These are phyloP conservation scores for Mycena haematopus DNA, from an alignment of 768 basidiomycete species.

Conservation along the genomic window DNA sequence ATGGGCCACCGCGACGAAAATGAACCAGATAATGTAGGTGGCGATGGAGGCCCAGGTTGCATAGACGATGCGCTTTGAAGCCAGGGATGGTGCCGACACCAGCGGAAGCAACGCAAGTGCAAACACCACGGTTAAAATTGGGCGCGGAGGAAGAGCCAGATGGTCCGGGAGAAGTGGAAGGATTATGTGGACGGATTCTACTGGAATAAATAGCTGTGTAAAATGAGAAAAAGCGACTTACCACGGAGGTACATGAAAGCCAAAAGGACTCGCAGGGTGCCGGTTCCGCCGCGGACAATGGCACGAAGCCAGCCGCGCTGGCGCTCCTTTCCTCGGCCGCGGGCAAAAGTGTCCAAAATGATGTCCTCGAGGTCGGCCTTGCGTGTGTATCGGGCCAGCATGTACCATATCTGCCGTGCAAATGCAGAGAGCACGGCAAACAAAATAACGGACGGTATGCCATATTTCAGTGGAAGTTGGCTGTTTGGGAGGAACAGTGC, in stretches of 20 bases:
- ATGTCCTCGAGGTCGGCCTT: conserved; percentile 72
- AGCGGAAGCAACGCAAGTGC: conserved; percentile 55
- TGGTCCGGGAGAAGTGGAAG: conserved; percentile 53
- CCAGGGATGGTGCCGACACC: conserved; percentile 61
- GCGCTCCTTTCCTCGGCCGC: conserved; percentile 58
- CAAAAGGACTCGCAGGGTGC: conserved; percentile 54
- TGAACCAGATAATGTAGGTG: conserved; percentile 68
- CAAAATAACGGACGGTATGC: conserved; percentile 54
- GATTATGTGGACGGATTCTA: conserved; percentile 59
- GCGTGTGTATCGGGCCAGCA: conserved; percentile 75
- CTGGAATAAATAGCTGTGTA: conserved; percentile 15
- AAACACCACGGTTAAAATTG: conserved; percentile 48
- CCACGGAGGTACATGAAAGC: conserved; percentile 71
- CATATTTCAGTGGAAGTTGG: conserved; percentile 53
- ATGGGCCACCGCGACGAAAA: conserved; percentile 58
- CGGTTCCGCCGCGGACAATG: conserved; percentile 51
- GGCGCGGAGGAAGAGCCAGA: conserved; percentile 41
- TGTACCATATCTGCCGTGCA: conserved; percentile 75
- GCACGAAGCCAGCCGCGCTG: conserved; percentile 51
- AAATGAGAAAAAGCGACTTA: conserved; percentile 42
- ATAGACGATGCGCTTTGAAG: conserved; percentile 58
- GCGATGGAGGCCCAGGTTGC: conserved; percentile 64
- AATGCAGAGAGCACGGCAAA: conserved; percentile 67
- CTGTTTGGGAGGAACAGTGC: conserved; percentile 65
- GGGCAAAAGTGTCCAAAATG: conserved; percentile 64